Evolutionary conservation across 371 early-diverging fungal species (phyloP).

Genomic region (Mortierella sp.): DNA sequence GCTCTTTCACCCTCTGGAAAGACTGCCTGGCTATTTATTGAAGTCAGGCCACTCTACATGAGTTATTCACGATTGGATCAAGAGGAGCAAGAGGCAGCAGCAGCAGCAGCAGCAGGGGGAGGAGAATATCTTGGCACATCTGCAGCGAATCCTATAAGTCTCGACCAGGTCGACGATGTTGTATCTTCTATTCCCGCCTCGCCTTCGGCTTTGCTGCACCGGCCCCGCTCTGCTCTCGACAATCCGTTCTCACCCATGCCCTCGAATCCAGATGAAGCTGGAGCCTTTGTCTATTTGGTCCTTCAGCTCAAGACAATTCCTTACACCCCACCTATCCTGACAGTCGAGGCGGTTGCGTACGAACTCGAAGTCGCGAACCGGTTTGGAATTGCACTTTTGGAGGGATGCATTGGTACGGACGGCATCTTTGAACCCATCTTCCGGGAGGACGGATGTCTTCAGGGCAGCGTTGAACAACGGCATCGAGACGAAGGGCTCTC

Average conservation of each 20-base stretch:
- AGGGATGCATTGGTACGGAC: conserved; percentile 19
- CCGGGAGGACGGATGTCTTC: conserved; percentile 51
- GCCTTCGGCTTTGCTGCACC: conserved; percentile 10
- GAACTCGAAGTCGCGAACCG: conserved; percentile 51
- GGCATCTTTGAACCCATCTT: conserved; percentile 31
- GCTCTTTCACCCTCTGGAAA: conserved; percentile 51
- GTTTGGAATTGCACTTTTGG: conserved; percentile 36
- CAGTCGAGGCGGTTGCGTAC: conserved; percentile 52
- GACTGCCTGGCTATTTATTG: conserved; percentile 52
- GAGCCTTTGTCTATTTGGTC: conserved; percentile 49
- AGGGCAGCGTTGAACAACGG: conserved; percentile 30
- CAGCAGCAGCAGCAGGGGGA: conserved; percentile 26
- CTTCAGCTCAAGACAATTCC: conserved; percentile 50
- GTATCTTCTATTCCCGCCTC: conserved; percentile 17
- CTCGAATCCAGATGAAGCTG: conserved; percentile 51
- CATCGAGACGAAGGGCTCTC: conserved; percentile 42
- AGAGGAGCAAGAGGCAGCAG: conserved; percentile 20
- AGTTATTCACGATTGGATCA: conserved; percentile 40
- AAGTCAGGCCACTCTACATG: conserved; percentile 49
- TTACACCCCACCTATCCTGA: conserved; percentile 51
- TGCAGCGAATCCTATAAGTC: conserved; percentile 45
- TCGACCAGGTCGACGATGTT: conserved; percentile 32
- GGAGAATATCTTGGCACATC: conserved; percentile 19
- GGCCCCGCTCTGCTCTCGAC: conserved; percentile 12
- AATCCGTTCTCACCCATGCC: conserved; percentile 46